Conservation (phyloP, 495 filamentous ascomycete species). For the Darksidea phi region DNA sequence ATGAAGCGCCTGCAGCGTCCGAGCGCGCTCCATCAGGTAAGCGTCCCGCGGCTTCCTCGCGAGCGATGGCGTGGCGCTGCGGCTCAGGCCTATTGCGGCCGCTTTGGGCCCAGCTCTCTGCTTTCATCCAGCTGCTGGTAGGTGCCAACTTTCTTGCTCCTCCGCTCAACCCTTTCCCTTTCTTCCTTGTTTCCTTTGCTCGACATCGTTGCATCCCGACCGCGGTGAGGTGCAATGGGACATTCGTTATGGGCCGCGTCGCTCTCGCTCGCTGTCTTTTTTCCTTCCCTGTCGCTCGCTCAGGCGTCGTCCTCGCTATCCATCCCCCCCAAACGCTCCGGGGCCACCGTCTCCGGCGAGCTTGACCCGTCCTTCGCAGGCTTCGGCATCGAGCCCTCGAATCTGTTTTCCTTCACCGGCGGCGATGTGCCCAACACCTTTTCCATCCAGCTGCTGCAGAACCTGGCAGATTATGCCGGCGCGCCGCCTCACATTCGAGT, state of each 20-base stretch:
- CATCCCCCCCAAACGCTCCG: slow-evolving; percentile 18
- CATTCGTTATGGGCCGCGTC: slow-evolving; percentile 10
- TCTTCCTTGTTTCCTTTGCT: no score
- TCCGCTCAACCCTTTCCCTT: no score
- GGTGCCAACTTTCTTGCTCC: no score
- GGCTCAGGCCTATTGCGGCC: no score
- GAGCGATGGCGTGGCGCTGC: no score
- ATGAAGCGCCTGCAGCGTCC: no score
- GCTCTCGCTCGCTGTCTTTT: neutral
- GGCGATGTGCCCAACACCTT: slow-evolving; percentile 35
- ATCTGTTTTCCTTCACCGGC: slow-evolving; percentile 47
- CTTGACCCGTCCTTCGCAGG: slow-evolving; percentile 40
- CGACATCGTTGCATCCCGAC: neutral
- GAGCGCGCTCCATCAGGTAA: no score
- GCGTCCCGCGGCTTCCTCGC: no score
- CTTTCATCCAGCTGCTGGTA: no score
- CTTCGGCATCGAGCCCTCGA: slow-evolving; percentile 47
- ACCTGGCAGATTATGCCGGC: slow-evolving; percentile 44
- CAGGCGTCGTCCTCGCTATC: slow-evolving; percentile 15
- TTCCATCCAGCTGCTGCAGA: slow-evolving; percentile 42
- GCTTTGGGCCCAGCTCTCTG: no score
- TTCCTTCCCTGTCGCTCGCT: slow-evolving; percentile 5
- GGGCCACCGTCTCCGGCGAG: slow-evolving; percentile 19
- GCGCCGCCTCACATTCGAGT: slow-evolving; percentile 43
- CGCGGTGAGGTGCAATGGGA: slow-evolving; percentile 10